Evolutionary conservation across 768 basidiomycete species (phyloP).

Genomic region (Xerocomellus chrysenteron): DNA sequence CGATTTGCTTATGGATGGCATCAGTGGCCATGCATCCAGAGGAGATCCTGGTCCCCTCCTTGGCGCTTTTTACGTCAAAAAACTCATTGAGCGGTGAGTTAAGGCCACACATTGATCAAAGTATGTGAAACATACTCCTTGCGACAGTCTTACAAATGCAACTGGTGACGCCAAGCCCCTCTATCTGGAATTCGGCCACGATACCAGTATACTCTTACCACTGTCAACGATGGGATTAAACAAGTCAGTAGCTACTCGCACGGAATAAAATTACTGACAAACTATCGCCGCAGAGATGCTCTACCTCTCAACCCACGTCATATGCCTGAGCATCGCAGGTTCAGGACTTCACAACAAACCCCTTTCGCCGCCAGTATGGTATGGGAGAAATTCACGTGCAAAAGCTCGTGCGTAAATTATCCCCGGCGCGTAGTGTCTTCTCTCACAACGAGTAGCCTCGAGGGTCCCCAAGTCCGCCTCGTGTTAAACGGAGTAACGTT

Average conservation of each 20-base stretch:
- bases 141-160: conserved; percentile 34
- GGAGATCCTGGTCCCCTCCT: conserved; percentile 35
- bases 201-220: conserved; percentile 40
- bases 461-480: conserved; percentile 40
- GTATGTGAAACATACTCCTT: not conserved
- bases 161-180: conserved; percentile 33
- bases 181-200: conserved; percentile 45
- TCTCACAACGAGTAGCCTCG: conserved; percentile 22
- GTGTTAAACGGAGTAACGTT: conserved; percentile 42
- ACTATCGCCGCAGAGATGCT: conserved; percentile 28
- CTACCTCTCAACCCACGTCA: conserved; percentile 28
- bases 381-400: conserved; percentile 43
- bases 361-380: conserved; percentile 46
- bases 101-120: not conserved
- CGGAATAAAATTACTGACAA: not conserved
- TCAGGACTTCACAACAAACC: conserved; percentile 39
- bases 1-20: conserved; percentile 38
- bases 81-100: conserved; percentile 39
- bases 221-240: conserved; percentile 39
- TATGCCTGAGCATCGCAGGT: conserved; percentile 33
- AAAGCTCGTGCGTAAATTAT: conserved; percentile 27
- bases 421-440: not conserved
- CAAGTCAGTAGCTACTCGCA: conserved; percentile 25
- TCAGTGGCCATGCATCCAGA: conserved; percentile 36
- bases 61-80: conserved; percentile 39